Percentiles rank a stretch among this genome's conserved stretches.
These are phyloP conservation scores for Macrolepiota albuminosa DNA, from an alignment of 768 basidiomycete genomes.

Conservation along the genomic window DNA sequence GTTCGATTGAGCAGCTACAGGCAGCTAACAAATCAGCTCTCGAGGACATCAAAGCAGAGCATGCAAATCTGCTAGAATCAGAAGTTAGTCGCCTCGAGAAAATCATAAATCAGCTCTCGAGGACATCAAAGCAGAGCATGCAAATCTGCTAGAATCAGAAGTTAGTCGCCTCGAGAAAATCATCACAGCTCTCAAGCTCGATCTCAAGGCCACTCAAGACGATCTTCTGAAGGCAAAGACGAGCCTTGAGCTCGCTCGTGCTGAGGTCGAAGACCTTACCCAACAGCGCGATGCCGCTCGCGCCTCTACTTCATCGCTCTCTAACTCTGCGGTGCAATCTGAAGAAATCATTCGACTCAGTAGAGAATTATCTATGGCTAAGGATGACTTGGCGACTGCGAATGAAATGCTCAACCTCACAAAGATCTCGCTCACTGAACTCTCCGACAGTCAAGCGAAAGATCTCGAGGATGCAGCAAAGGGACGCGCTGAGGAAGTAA, in stretches of 20 bases:
- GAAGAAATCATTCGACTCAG: slow-evolving; percentile 52
- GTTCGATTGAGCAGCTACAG: slow-evolving; percentile 66
- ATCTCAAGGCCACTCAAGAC: slow-evolving; percentile 81
- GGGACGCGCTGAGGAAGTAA: slow-evolving; percentile 65
- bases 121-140: slow-evolving; percentile 60
- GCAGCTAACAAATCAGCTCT: slow-evolving; percentile 55
- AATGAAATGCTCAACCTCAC: slow-evolving; percentile 65
- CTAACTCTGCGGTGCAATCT: slow-evolving; percentile 41
- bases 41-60: slow-evolving; percentile 59
- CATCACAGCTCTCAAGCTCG: slow-evolving; percentile 55
- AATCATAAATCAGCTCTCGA: slow-evolving; percentile 55
- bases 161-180: slow-evolving; percentile 57
- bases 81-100: slow-evolving; percentile 48
- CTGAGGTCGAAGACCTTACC: slow-evolving; percentile 53
- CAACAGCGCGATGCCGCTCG: slow-evolving; percentile 64
- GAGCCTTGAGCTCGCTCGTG: slow-evolving; percentile 42
- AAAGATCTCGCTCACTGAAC: slow-evolving; percentile 64
- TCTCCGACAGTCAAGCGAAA: slow-evolving; percentile 61
- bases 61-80: slow-evolving; percentile 53
- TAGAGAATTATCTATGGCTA: slow-evolving; percentile 55
- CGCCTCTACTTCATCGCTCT: slow-evolving; percentile 34
- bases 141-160: slow-evolving; percentile 53
- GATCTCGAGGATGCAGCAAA: slow-evolving; percentile 77
- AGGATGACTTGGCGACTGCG: slow-evolving; percentile 63
- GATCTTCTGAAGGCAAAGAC: slow-evolving; percentile 76